Evolutionary conservation across 2,329 filamentous ascomycete species (phyloP).

Genomic region (Pseudogymnoascus sp.): DNA sequence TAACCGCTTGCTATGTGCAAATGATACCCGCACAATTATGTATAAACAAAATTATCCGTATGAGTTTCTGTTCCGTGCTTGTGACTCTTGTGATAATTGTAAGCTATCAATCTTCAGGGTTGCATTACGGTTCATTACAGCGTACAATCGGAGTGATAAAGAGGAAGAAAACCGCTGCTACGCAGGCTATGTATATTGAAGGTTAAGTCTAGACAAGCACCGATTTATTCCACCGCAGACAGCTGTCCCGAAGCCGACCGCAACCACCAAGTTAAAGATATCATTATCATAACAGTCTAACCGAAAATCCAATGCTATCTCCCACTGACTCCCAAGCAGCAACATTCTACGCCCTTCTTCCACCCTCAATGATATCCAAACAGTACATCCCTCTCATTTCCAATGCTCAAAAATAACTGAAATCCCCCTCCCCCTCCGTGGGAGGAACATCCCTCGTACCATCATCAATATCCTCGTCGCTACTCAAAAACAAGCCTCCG

Average conservation of each 20-base stretch:
- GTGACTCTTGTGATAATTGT: background rate
- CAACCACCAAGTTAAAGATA: background rate
- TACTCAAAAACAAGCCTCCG: background rate
- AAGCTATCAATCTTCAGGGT: background rate
- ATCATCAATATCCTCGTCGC: background rate
- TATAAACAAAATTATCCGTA: background rate
- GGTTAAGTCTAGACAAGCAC: background rate
- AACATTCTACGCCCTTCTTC: background rate
- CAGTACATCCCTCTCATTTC: background rate
- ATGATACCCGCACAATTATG: constrained; percentile 1
- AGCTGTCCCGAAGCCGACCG: background rate
- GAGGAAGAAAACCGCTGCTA: background rate
- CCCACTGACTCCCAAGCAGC: background rate
- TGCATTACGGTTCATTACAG: background rate
- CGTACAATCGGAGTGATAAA: background rate
- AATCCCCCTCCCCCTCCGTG: background rate
- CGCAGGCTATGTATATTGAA: background rate
- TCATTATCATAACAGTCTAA: background rate
- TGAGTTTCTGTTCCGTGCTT: background rate
- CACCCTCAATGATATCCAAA: background rate
- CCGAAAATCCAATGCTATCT: background rate
- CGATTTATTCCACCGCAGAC: background rate
- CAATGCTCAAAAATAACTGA: background rate
- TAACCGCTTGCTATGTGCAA: constrained; percentile 3
- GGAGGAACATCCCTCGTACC: background rate